phyloP scores from a whole-genome alignment of 2,329 filamentous ascomycete species.

The Talaromyces sp. region DNA sequence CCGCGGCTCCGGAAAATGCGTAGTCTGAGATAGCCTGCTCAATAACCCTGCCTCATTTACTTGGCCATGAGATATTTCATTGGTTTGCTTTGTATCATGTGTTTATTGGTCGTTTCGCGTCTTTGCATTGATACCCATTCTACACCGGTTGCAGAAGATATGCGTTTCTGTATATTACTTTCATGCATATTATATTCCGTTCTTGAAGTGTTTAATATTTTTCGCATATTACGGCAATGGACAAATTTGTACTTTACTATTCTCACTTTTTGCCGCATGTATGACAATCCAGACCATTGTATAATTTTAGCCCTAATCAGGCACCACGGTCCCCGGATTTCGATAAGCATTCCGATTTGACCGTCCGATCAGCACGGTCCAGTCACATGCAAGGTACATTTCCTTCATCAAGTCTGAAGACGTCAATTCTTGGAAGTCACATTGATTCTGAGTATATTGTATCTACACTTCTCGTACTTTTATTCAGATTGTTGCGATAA shows the following conservation, averaged over 20 bases:
- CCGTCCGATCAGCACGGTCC: background rate
- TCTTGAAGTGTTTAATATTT: background rate
- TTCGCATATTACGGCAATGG: background rate
- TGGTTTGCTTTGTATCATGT: background rate
- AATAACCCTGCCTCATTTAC: background rate
- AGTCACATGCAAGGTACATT: background rate
- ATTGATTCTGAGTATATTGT: background rate
- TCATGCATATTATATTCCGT: background rate
- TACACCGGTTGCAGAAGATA: background rate
- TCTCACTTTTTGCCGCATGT: background rate
- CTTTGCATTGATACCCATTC: constrained; percentile 16
- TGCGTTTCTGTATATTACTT: constrained; percentile 7
- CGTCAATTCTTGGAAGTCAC: background rate
- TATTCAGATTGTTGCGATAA: background rate
- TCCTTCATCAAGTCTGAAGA: background rate
- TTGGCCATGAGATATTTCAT: background rate
- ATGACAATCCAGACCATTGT: background rate
- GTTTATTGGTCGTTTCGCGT: constrained; percentile 1
- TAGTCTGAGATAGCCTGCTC: background rate
- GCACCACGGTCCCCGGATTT: background rate
- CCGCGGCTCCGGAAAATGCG: constrained; percentile 7
- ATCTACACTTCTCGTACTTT: too few relatives aligned
- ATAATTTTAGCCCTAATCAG: background rate
- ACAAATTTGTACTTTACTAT: background rate
- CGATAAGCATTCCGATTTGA: constrained; percentile 4